These are phyloP conservation scores for Lepidopterella palustris DNA, from an alignment of 495 filamentous ascomycete genomes.

Conservation along the genomic window DNA sequence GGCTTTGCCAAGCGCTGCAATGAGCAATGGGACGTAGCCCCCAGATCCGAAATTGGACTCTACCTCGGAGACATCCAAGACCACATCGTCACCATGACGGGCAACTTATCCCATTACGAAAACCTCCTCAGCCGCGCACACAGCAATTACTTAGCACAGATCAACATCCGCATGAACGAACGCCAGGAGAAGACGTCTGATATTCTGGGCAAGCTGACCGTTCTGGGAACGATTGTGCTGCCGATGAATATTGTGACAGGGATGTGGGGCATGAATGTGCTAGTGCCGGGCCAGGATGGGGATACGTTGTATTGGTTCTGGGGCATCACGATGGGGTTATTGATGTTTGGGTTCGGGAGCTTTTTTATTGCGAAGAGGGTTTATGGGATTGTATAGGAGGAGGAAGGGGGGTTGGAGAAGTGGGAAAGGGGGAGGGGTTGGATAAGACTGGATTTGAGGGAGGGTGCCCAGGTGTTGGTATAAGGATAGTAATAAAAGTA, in stretches of 20 bases:
- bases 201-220: conserved; percentile 89
- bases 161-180: conserved; percentile 96
- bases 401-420: too few species aligned
- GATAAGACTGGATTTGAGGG: not conserved
- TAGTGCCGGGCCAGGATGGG: conserved; percentile 80
- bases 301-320: conserved; percentile 60
- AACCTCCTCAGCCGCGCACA: conserved; percentile 90
- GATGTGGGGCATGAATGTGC: conserved; percentile 98
- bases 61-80: conserved; percentile 98
- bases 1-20: conserved; percentile 98
- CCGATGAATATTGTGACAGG: conserved; percentile 98
- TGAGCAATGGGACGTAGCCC: conserved; percentile 95
- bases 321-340: conserved; percentile 65
- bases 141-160: conserved; percentile 89
- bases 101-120: conserved; percentile 51
- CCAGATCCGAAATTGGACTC: conserved; percentile 86
- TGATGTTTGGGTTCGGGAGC: conserved; percentile 70
- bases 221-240: conserved; percentile 91
- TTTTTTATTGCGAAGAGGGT: conserved; percentile 78
- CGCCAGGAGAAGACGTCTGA: conserved; percentile 93
- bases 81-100: conserved; percentile 97
- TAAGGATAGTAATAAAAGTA: too few species aligned
- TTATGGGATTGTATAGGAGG: conserved; percentile 60
- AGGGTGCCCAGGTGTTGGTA: too few species aligned
- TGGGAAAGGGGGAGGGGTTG: too few species aligned